phyloP scores from a whole-genome alignment of 345 rosid species.

The Garcia nutans region DNA sequence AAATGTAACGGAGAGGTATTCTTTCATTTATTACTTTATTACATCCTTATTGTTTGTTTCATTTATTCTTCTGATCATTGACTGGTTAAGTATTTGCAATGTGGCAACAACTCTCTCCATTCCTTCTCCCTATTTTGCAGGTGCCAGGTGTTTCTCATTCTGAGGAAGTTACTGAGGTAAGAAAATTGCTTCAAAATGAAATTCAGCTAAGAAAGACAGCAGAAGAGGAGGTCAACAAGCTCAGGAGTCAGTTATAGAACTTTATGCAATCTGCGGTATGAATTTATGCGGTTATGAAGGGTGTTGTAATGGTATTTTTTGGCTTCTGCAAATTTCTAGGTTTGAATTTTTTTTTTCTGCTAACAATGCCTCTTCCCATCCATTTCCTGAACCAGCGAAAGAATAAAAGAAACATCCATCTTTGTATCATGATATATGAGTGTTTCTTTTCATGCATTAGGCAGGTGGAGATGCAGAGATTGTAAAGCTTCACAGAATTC shows the following conservation, averaged over 20 bases:
- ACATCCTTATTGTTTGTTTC: not conserved
- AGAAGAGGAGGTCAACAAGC: slow-evolving; percentile 30
- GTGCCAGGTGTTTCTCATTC: slow-evolving; percentile 12
- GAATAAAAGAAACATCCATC: not conserved
- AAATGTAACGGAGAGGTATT: slow-evolving; percentile 23
- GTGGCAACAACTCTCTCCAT: not conserved
- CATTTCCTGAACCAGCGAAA: not conserved
- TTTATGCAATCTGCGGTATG: slow-evolving; percentile 25
- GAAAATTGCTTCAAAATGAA: slow-evolving; percentile 28
- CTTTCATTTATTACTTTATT: not conserved
- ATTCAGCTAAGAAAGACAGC: slow-evolving; percentile 27
- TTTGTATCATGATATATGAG: not conserved
- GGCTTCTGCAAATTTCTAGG: slow-evolving; percentile 6
- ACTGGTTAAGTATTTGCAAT: not conserved
- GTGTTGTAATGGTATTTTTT: not conserved
- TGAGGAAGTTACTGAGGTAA: slow-evolving; percentile 28
- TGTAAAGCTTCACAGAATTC: slow-evolving; percentile 23
- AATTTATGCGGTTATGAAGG: not conserved
- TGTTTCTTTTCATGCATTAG: slow-evolving; percentile 20
- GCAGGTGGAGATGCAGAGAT: slow-evolving; percentile 35
- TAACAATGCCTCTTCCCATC: not conserved
- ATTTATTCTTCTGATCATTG: not conserved
- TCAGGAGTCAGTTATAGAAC: slow-evolving; percentile 22
- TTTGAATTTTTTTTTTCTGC: not conserved
- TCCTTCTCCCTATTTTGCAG: slow-evolving; percentile 10